phyloP scores from a whole-genome alignment of 371 early-diverging fungal genomes.

The Rhizomucor pusillus region DNA sequence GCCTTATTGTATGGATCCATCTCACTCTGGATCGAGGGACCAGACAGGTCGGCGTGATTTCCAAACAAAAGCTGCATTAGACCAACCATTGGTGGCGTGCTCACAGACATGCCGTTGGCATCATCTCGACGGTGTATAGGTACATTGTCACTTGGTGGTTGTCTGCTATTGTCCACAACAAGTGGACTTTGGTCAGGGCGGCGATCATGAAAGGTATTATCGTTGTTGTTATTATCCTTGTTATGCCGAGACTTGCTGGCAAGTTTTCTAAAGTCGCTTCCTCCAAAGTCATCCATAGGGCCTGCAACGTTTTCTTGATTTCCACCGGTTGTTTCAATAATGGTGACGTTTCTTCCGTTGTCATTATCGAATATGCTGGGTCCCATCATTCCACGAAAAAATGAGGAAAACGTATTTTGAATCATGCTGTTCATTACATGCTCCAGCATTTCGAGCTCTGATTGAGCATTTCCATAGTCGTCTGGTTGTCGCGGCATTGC shows the following conservation, averaged over 20 bases:
- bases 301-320: neutral
- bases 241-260: conserved; percentile 24
- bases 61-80: conserved; percentile 3
- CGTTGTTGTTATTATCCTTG: neutral
- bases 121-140: too few species aligned
- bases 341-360: neutral
- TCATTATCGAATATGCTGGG: conserved; percentile 15
- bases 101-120: too few species aligned
- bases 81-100: neutral
- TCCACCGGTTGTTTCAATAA: conserved; percentile 1
- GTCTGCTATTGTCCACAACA: neutral
- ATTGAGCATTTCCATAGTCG: conserved; percentile 7
- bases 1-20: neutral
- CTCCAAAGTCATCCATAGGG: conserved; percentile 23
- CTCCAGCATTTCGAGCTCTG: conserved; percentile 35
- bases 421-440: conserved; percentile 35
- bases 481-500: neutral
- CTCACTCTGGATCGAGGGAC: neutral
- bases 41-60: neutral
- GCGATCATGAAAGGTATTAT: neutral
- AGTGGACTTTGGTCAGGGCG: neutral
- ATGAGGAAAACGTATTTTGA: conserved; percentile 25
- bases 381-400: conserved; percentile 26
- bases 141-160: neutral
- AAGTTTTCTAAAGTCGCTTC: conserved; percentile 36